Conservation (phyloP, 805 yeast species). For the Tetrapisispora taiwanensis region DNA sequence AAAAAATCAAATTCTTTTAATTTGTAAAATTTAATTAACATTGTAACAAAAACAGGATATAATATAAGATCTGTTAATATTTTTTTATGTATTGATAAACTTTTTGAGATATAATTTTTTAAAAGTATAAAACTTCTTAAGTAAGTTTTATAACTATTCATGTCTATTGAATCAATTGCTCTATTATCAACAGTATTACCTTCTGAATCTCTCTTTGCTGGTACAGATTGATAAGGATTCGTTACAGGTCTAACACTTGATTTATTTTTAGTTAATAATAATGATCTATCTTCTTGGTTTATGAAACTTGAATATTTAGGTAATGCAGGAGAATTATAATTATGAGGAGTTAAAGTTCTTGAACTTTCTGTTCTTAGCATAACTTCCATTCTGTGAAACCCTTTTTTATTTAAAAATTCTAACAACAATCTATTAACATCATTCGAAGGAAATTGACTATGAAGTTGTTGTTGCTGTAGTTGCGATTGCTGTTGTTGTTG, state of each 20-base stretch:
- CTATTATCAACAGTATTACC: slow-evolving; percentile 16
- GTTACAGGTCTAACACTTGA: slow-evolving; percentile 24
- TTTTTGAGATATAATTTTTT: slow-evolving; percentile 80
- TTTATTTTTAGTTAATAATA: slow-evolving; percentile 3
- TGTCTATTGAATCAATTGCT: not conserved
- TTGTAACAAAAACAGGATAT: slow-evolving; percentile 49
- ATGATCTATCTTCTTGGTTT: slow-evolving; percentile 4
- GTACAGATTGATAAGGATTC: slow-evolving; percentile 19
- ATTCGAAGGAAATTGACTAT: slow-evolving; percentile 47
- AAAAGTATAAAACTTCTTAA: slow-evolving; percentile 67
- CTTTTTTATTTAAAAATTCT: slow-evolving; percentile 86
- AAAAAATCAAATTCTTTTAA: not conserved
- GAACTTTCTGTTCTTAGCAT: slow-evolving; percentile 82
- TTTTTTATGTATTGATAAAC: slow-evolving; percentile 82
- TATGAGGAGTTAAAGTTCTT: slow-evolving; percentile 44
- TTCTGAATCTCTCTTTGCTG: slow-evolving; percentile 23
- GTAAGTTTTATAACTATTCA: not conserved
- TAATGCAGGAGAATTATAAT: slow-evolving; percentile 37
- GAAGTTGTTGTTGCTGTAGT: slow-evolving; percentile 8
- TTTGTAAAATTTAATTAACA: slow-evolving; percentile 1
- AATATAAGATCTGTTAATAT: slow-evolving; percentile 64
- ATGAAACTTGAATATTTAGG: slow-evolving; percentile 32
- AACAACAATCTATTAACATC: slow-evolving; percentile 86
- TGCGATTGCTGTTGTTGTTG: not conserved
- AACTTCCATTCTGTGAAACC: slow-evolving; percentile 88